These are phyloP conservation scores for Verticillium longisporum DNA, from an alignment of 2,329 filamentous ascomycete species.

Conservation along the genomic window DNA sequence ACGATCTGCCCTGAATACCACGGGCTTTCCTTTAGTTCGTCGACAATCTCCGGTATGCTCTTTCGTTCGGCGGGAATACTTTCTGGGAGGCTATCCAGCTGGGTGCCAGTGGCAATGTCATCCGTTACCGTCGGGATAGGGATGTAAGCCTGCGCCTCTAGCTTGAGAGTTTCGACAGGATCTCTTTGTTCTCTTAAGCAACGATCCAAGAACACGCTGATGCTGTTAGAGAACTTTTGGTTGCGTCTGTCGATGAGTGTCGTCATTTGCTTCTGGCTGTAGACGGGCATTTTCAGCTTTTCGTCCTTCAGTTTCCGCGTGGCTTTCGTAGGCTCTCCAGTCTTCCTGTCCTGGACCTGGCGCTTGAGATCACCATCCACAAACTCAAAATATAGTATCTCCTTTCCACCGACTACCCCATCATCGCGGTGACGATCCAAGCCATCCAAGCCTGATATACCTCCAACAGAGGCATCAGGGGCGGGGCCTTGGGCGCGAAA, in stretches of 20 bases:
- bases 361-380: constrained; percentile 85
- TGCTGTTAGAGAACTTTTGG: constrained; percentile 68
- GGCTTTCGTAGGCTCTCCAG: constrained; percentile 63
- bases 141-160: constrained; percentile 52
- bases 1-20: constrained; percentile 95
- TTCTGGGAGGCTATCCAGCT: constrained; percentile 48
- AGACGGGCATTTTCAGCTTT: constrained; percentile 84
- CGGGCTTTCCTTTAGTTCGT: constrained; percentile 71
- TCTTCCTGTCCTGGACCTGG: constrained; percentile 65
- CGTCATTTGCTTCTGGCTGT: constrained; percentile 87
- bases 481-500: constrained; percentile 42
- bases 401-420: constrained; percentile 34
- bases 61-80: constrained; percentile 76
- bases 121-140: constrained; percentile 48
- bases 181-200: constrained; percentile 61
- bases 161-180: constrained; percentile 57
- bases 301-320: constrained; percentile 66
- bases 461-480: constrained; percentile 50
- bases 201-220: constrained; percentile 69
- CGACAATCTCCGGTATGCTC: constrained; percentile 74
- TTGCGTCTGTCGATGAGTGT: constrained; percentile 86
- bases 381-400: constrained; percentile 88
- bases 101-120: constrained; percentile 20
- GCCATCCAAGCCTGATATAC: constrained; percentile 41
- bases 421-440: constrained; percentile 25